Base-by-base conservation (phyloP, 208 protist species). In the Trypanosoma mega region DNA sequence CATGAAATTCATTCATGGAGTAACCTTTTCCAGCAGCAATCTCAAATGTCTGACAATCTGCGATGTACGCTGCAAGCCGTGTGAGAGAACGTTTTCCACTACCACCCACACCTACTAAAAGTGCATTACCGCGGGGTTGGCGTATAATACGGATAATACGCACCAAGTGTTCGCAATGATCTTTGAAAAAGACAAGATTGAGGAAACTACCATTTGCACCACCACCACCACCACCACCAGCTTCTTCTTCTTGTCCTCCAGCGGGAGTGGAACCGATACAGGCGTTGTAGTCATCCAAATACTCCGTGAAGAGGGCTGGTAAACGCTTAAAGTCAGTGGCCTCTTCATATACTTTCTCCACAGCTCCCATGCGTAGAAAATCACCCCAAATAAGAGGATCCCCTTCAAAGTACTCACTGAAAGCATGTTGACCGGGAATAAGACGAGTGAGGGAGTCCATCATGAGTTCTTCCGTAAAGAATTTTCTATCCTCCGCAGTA, bases 91-190 rank as follows among this genome's bases (percentile, higher is more conserved):
- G 97, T 80, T 98, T 98, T 43, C 98, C 97, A 5, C 84, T 96
- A 46, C 98, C 98, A 48, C 97, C 96, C 21, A 99, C 96, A 49
- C 98, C 98, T 12, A 99, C 95, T 1, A 99, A 85, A 24, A 99
- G 90, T 9, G 93, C 90, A 73, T 99, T 97, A 65, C 98, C 97
- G 27, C 97, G 91, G 34, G 97, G 97, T 81, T 99, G 97, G 3
- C 97, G 88, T 9, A 99, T 68, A 60, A 99, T 89, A 34, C 98
- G 90, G 21, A 93, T 91, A 56, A 99, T 97, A 53, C 98, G 89
- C 3, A 91, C 79, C 6, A 99, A 71, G 73, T 99, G 98, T 58
- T 96, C 81, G 68, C 99, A 93, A 64, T 98, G 97, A 59, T 97
- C 93, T 62, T 85, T 85, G 74, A 97, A 97, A 73, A 97, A 96